Percentiles rank a stretch among this genome's conserved stretches.
Evolutionary conservation across 208 protist species (phyloP).

Genomic region (Kentomonas sorsogonicus): DNA sequence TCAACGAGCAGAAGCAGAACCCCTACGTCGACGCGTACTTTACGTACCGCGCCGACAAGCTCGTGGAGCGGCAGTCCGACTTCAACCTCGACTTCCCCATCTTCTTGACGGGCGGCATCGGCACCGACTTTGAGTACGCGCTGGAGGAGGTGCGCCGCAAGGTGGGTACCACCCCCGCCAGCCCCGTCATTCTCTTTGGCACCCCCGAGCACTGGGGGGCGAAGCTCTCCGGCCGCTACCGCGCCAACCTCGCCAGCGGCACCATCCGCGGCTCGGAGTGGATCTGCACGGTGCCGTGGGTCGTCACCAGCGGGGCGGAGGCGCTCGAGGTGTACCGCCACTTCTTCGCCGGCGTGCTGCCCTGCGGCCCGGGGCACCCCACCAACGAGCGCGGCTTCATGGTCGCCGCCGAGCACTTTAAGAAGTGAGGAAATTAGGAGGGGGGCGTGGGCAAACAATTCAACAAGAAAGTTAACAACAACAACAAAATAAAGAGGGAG

Average conservation of each 20-base stretch:
- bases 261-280: conserved; percentile 91
- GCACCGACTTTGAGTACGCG: conserved; percentile 92
- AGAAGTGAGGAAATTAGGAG: too few relatives aligned
- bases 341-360: conserved; percentile 79
- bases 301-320: conserved; percentile 76
- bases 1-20: conserved; percentile 93
- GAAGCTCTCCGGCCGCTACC: conserved; percentile 81
- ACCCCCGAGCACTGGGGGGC: conserved; percentile 58
- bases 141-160: conserved; percentile 92
- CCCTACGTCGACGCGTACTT: conserved; percentile 89
- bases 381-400: conserved; percentile 84
- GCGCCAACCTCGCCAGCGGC: conserved; percentile 64
- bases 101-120: conserved; percentile 88
- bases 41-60: conserved; percentile 87
- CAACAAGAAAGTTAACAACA: not conserved
- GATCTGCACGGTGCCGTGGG: conserved; percentile 89
- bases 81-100: conserved; percentile 93
- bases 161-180: conserved; percentile 76
- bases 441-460: too few relatives aligned
- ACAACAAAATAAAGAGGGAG: conserved; percentile 2
- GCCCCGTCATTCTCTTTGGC: conserved; percentile 88
- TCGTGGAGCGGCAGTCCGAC: conserved; percentile 91
- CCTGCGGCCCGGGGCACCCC: conserved; percentile 60
- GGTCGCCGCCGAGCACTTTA: conserved; percentile 66
- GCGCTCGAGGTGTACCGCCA: conserved; percentile 82